phyloP scores from a whole-genome alignment of 1,284 basidiomycete genomes.

The Apiotrichum veenhuisii region DNA sequence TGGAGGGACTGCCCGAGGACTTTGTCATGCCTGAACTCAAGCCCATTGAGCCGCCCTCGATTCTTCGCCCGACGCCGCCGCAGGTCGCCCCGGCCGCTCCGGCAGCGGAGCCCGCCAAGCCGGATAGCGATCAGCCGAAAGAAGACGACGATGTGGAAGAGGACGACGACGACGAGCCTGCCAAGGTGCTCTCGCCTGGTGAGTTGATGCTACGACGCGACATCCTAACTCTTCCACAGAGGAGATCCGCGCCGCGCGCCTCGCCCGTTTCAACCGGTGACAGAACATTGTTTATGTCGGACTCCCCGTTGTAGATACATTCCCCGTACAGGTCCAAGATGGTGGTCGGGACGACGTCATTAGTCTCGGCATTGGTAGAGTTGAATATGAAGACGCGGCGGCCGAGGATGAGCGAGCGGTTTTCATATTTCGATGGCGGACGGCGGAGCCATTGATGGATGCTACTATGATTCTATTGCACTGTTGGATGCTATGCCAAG shows the following conservation, averaged over 20 bases:
- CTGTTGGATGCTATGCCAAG: no score
- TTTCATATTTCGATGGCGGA: no score
- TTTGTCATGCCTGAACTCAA: slow-evolving; percentile 21
- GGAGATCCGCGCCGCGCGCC: slow-evolving; percentile 68
- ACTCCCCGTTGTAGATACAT: neutral
- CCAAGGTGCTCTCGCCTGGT: slow-evolving; percentile 43
- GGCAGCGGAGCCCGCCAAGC: slow-evolving; percentile 1
- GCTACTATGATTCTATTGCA: no score
- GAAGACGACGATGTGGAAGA: slow-evolving; percentile 32
- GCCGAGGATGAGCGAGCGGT: no score
- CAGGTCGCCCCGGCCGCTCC: slow-evolving; percentile 16
- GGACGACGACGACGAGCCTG: slow-evolving; percentile 41
- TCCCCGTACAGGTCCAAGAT: neutral
- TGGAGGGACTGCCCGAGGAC: slow-evolving; percentile 59
- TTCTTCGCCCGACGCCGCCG: slow-evolving; percentile 35
- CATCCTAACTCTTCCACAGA: slow-evolving; percentile 58
- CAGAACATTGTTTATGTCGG: neutral
- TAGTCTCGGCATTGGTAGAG: neutral
- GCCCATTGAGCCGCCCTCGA: slow-evolving; percentile 2
- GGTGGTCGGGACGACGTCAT: neutral
- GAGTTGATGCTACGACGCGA: slow-evolving; percentile 24
- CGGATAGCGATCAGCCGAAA: slow-evolving; percentile 15
- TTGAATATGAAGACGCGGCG: neutral
- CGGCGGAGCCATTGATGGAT: no score
- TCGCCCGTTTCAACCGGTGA: slow-evolving; percentile 62